Evolutionary conservation across 139 green algal genomes (phyloP), one percentile per base, ranked within the genome.

Genomic region (Zygnema cylindricum): DNA sequence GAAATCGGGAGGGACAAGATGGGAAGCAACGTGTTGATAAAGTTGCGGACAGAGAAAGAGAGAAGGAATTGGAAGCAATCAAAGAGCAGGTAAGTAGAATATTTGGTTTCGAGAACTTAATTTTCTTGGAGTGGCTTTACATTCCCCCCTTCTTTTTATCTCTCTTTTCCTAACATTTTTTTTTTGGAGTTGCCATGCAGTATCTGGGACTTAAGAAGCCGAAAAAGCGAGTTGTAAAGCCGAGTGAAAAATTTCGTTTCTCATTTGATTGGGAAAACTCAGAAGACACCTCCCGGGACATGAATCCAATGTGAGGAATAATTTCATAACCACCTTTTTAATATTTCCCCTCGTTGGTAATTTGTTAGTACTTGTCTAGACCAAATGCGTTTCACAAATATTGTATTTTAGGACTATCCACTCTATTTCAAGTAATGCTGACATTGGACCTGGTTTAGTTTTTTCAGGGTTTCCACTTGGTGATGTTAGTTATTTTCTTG

Each of bases 221-320:
- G 36, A 96, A 96, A 93, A 97, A 96, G 91, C 89, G 92, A 73
- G 88, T 94, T 55, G 75, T 96, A 30, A 96, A 96, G 86, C 93
- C 95, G 23, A 96, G 92, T 43, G 96, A 98, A 78, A 98, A 98
- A 94, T 98, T 97, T 88, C 93, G 92, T 69, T 98, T 99, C 94
- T 96, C 97, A 85, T 99, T 99, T 92, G 97, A 99, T 93, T 99
- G 97, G 97, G 96, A 98, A 73, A 95, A 94, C 1, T 91, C 88
- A 0, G 97, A 99, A 78, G 97, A 99, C 95, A 99, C 97, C 0
- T 95, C 92, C 77, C 91, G 92, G 36, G 97, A 98, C 91, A 89
- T 97, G 22, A 98, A 98, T 93, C 95, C 96, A 11, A 92, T 99
- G 55, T 98, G 98, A 93, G 79, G 79, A 0, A 42, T 36, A 1